Evolutionary conservation across 306 rosid genomes (phyloP), one percentile per base, ranked within the genome.

Genomic region (Sphenostylis stenocarpa): DNA sequence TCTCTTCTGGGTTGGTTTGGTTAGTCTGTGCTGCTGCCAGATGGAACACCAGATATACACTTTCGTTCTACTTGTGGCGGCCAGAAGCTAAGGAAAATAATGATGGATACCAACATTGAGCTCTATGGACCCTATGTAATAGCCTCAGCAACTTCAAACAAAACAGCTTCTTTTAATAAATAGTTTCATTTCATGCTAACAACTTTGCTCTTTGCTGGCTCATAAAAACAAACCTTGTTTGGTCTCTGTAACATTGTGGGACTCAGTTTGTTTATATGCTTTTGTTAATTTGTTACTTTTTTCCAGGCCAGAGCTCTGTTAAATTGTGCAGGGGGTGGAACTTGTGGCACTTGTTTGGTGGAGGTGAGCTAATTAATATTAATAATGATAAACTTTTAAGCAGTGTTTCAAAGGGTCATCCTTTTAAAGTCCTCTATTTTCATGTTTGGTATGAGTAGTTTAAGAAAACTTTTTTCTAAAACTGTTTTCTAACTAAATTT

Each of bases 311-410:
- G 91, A 66, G 34, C 81, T 69, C 88, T 92, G 78, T 82, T 89
- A 63, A 92, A 95, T 84, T 95, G 99, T 75, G 93, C 61, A 1
- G 97, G 97, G 26, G 93, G 89, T 76, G 99, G 99, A 82, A 88
- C 89, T 78, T 95, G 99, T 56, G 97, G 77, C 1, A 92, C 99
- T 16, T 95, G 99, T 73, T 81, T 90, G 91, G 99, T 95, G 79
- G 99, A 95, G 99, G 97, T 91, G 61, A 79, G 76, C 14, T 26
- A 7, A n/a, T n/a, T n/a, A n/a, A n/a, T n/a, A n/a, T n/a, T n/a
- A 21, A 31, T 17, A n/a, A 33, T 61, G 63, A 24, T 29, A 61
- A 61, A 38, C 41, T 60, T 60, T 16, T 12, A 26, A 11, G 60
- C 2, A 2, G 7, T 55, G 61, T 53, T 53, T 53, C 0, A 21